Evolutionary conservation across 257 asterid genomes (phyloP), one percentile per base, ranked within the genome.

Genomic region (Solanum corneliomulleri): DNA sequence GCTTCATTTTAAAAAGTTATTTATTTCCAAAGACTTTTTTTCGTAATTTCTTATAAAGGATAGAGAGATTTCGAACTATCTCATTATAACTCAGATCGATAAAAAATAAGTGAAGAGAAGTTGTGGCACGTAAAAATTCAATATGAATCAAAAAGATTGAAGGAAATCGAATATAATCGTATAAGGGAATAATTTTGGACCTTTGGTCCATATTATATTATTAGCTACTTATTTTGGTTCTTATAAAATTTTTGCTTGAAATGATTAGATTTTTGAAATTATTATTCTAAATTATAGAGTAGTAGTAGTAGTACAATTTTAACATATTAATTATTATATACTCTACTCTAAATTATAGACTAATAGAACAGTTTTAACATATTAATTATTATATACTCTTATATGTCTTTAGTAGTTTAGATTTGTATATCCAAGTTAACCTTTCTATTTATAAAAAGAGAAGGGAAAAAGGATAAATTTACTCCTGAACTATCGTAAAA

Each of bases 121-220:
- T 68, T 1, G 21, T 13, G 3, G 39, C 29, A 16, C 5, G 37
- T 62, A 23, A 62, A 60, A 62, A n/a, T 62, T 29, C 8, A 10
- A 20, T 18, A 56, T 20, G 25, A 56, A 56, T n/a, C 11, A 56
- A 56, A 7, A 56, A 1, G 64, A 23, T 62, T 7, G 37, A 44
- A n/a, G 35, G 37, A 77, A 76, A 42, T 42, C 83, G 62, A 77
- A 77, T 77, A 44, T 77, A 77, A 77, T 42, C 83, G 14, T 25
- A 42, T n/a, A 42, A 42, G 60, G 80, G 29, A 9, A 56, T 56
- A 72, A 72, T 35, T 9, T 72, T 35, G 47, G 27, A 35, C 47
- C n/a, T 20, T 18, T 35, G 80, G 80, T 35, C 45, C 80, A 62
- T 18, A 72, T 20, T 16, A 33, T 72, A 62, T 62, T 62, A 16